A percentile compares a stretch with the other conserved stretches of the same genome.
Conservation (phyloP, 1,284 basidiomycete species). For the Naganishia liquefaciens region DNA sequence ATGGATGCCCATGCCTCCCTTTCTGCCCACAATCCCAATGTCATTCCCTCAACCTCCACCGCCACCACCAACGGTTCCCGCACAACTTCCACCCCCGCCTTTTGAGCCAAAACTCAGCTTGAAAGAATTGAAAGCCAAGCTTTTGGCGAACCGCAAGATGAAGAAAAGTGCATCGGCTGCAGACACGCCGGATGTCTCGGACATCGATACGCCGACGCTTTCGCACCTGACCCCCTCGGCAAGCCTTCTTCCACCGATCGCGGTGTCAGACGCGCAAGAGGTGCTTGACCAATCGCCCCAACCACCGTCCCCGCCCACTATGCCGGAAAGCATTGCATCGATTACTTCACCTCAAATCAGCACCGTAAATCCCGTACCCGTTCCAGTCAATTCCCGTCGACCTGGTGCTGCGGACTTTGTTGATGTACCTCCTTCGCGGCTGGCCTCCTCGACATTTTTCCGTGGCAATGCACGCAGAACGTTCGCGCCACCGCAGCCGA, state of each 20-base stretch:
- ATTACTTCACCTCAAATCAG: neutral
- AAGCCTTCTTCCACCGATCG: neutral
- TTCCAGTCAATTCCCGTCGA: conserved; percentile 11
- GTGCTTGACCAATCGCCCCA: neutral
- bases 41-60: conserved; percentile 5
- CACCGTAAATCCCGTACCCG: neutral
- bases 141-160: conserved; percentile 15
- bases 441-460: conserved; percentile 25
- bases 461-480: conserved; percentile 16
- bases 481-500: conserved; percentile 20
- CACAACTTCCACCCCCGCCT: conserved; percentile 4
- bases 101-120: conserved; percentile 19
- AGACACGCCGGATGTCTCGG: conserved; percentile 11
- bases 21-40: neutral
- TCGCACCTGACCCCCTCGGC: neutral
- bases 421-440: conserved; percentile 11
- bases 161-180: neutral
- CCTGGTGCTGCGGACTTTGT: conserved; percentile 22
- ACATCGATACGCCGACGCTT: neutral
- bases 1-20: conserved; percentile 5
- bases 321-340: neutral
- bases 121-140: conserved; percentile 14
- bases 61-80: neutral
- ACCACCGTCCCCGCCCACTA: neutral
- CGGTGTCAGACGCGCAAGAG: neutral